phyloP scores from a whole-genome alignment of 1,284 basidiomycete species.

The Boletus semigastroideus region DNA sequence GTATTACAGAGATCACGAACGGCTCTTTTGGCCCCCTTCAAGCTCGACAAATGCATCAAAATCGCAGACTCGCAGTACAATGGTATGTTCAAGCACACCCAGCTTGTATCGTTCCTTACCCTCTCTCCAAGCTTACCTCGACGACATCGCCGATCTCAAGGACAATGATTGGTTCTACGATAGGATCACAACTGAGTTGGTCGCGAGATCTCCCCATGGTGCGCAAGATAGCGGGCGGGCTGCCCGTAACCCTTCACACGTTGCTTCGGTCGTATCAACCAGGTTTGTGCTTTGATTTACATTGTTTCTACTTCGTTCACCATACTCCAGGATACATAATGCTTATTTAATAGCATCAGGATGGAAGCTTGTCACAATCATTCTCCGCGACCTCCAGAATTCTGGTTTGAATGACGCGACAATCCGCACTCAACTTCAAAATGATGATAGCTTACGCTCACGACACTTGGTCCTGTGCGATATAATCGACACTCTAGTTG shows the following conservation, averaged over 20 bases:
- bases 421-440: constrained; percentile 51
- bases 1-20: constrained; percentile 49
- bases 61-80: constrained; percentile 71
- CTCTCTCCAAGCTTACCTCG: constrained; percentile 51
- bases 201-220: constrained; percentile 42
- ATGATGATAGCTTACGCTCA: constrained; percentile 47
- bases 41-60: constrained; percentile 57
- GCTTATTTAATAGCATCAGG: constrained; percentile 72
- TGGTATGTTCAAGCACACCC: constrained; percentile 41
- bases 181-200: constrained; percentile 53
- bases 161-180: constrained; percentile 59
- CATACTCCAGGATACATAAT: constrained; percentile 64
- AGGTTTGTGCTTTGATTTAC: constrained; percentile 42
- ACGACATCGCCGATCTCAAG: constrained; percentile 62
- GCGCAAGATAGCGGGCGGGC: constrained; percentile 36
- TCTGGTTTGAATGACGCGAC: constrained; percentile 53
- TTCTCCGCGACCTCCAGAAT: constrained; percentile 50
- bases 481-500: constrained; percentile 55
- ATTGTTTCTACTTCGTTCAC: constrained; percentile 1
- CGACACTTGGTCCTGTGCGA: constrained; percentile 66
- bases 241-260: constrained; percentile 43
- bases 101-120: background rate
- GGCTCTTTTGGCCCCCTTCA: constrained; percentile 62
- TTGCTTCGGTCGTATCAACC: constrained; percentile 57
- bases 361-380: constrained; percentile 66